These are phyloP conservation scores for Rhizopogon vinicolor DNA, from an alignment of 768 basidiomycete genomes.

Conservation along the genomic window DNA sequence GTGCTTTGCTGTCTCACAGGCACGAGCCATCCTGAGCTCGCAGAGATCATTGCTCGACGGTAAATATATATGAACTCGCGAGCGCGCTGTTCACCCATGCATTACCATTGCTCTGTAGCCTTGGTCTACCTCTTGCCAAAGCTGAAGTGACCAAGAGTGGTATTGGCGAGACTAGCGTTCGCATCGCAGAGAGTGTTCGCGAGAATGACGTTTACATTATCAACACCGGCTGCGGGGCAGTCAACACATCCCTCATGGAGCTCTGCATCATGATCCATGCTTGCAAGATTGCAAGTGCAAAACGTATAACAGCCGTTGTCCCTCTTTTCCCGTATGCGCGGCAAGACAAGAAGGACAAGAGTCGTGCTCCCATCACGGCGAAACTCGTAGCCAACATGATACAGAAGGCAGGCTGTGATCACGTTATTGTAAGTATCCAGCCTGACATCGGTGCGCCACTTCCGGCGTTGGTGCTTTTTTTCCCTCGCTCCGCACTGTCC, in stretches of 20 bases:
- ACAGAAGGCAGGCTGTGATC: conserved; percentile 88
- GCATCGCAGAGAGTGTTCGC: conserved; percentile 91
- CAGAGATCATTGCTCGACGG: conserved; percentile 91
- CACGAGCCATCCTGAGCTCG: conserved; percentile 93
- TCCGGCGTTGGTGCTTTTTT: not conserved
- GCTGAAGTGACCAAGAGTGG: conserved; percentile 86
- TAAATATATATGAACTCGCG: conserved; percentile 30
- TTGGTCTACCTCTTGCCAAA: conserved; percentile 84
- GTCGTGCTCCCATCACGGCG: conserved; percentile 94
- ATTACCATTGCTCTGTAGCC: conserved; percentile 44
- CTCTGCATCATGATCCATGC: conserved; percentile 99
- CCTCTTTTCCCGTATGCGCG: conserved; percentile 96
- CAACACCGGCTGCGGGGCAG: conserved; percentile 81
- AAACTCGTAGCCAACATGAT: conserved; percentile 99
- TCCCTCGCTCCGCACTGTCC: not conserved
- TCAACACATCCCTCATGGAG: conserved; percentile 97
- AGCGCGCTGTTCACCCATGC: conserved; percentile 8
- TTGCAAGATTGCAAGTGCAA: conserved; percentile 98
- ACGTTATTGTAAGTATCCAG: conserved; percentile 77
- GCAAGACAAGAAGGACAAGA: conserved; percentile 99
- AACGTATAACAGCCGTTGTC: conserved; percentile 96
- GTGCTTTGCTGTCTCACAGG: conserved; percentile 41
- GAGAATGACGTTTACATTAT: conserved; percentile 99
- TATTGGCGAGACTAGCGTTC: conserved; percentile 88
- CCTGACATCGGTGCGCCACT: not conserved